Base-by-base conservation (phyloP, 306 rosid genomes). In the Fragaria ananassa region DNA sequence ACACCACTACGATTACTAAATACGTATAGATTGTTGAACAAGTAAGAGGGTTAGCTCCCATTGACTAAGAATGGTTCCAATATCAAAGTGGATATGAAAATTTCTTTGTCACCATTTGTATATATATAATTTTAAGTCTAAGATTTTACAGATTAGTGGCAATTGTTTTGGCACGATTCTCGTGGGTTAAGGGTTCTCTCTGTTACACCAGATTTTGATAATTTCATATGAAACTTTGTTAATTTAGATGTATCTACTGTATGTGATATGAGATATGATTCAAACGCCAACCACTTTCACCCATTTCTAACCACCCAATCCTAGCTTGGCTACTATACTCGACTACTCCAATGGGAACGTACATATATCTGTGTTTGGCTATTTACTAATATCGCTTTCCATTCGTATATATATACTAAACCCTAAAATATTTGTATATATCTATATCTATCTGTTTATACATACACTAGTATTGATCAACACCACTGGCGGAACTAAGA, bases 211-310 rank as follows among this genome's bases (percentile, higher is more conserved):
- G n/a, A 80, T 53, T 86, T 63, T 70, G 13, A 31, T 31, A 58
- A 47, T 49, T 17, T 49, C 29, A 31, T 49, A 4, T 17, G 4
- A n/a, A 29, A 34, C 27, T 64, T 66, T 41, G 71, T 72, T 67
- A 73, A 54, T 77, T 83, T 70, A 4, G 70, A 57, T 74, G 68
- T 15, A 31, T 62, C 8, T 31, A 46, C 11, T 46, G 17, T 46
- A 46, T 46, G 15, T n/a, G 35, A 62, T 31, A 17, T 62, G 21
- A 42, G 0, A 62, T 62, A 15, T 62, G 11, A 72, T 89, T 87
- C 86, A 39, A 39, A 61, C 82, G 82, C 88, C 96, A 90, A 90
- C 98, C 81, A 93, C 98, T 88, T 87, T 87, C 97, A 93, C 90
- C 97, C 93, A 84, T 91, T 84, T 84, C 89, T 84, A 93, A 86